Evolutionary conservation across 208 protist species (phyloP).

Genomic region (Endotrypanum monterogeii): DNA sequence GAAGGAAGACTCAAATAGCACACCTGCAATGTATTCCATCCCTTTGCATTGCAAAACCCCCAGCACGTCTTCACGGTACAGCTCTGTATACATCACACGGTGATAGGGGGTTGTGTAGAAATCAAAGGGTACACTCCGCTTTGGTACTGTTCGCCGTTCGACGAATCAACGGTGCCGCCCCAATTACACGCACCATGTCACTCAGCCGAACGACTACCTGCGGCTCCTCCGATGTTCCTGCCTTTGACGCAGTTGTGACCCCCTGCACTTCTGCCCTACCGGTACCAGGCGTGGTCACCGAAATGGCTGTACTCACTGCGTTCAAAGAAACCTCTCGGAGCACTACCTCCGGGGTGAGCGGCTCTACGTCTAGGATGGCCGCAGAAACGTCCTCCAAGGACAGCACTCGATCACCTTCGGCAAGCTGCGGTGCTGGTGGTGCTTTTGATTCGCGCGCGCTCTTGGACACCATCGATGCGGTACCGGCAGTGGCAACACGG

Average conservation of each 20-base stretch:
- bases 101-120: background rate
- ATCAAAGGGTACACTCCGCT: conserved; percentile 40
- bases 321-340: conserved; percentile 71
- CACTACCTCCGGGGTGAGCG: conserved; percentile 63
- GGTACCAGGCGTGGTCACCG: background rate
- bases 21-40: background rate
- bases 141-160: conserved; percentile 31
- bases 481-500: background rate
- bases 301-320: conserved; percentile 17
- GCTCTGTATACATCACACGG: background rate
- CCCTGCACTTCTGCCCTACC: background rate
- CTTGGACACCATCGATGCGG: background rate
- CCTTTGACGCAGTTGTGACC: background rate
- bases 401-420: conserved; percentile 36
- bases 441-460: background rate
- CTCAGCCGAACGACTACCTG: conserved; percentile 42
- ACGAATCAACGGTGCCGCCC: conserved; percentile 59
- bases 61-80: background rate
- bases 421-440: conserved; percentile 1
- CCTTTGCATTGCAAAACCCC: background rate
- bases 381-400: conserved; percentile 44
- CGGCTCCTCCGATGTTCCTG: conserved; percentile 9
- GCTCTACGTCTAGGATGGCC: conserved; percentile 62
- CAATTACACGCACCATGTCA: conserved; percentile 62
- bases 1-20: background rate